phyloP scores from a whole-genome alignment of 2,329 filamentous ascomycete species.

The Aspergillus floridensis region DNA sequence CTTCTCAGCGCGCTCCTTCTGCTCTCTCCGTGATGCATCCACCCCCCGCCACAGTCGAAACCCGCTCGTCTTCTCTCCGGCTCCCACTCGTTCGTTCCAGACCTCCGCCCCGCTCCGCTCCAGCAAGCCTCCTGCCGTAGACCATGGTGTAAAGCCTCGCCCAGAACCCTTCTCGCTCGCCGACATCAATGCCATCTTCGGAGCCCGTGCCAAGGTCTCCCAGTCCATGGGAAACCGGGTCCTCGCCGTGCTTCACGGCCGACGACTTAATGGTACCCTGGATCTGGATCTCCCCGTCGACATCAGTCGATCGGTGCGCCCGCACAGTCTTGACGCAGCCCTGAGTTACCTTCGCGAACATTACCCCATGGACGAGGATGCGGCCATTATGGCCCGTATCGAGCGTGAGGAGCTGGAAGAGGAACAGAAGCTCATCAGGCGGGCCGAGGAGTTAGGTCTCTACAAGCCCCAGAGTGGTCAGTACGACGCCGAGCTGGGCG shows the following conservation, averaged over 20 bases:
- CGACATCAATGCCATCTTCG: slow-evolving; percentile 38
- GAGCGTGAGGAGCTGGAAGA: slow-evolving; percentile 39
- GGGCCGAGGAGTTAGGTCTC: slow-evolving; percentile 41
- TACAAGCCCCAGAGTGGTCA: slow-evolving; percentile 46
- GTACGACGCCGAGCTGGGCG: slow-evolving; percentile 41
- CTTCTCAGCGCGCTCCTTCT: slow-evolving; percentile 14
- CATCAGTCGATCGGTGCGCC: slow-evolving; percentile 32
- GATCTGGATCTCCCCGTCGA: slow-evolving; percentile 45
- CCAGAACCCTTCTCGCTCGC: slow-evolving; percentile 31
- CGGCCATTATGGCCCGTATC: slow-evolving; percentile 47
- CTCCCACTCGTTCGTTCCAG: slow-evolving; percentile 16
- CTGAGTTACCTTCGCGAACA: slow-evolving; percentile 43
- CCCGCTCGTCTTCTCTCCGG: neutral
- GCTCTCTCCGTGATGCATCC: slow-evolving; percentile 4
- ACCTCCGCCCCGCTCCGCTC: slow-evolving; percentile 20
- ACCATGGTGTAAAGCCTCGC: slow-evolving; percentile 30
- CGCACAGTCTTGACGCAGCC: slow-evolving; percentile 35
- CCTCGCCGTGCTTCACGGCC: slow-evolving; percentile 42
- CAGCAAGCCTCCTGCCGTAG: slow-evolving; percentile 16
- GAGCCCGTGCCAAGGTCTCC: slow-evolving; percentile 26
- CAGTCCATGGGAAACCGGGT: slow-evolving; percentile 37
- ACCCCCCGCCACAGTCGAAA: neutral
- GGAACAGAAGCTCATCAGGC: slow-evolving; percentile 36
- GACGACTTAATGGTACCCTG: slow-evolving; percentile 45
- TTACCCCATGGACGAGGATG: slow-evolving; percentile 48